Evolutionary conservation across 495 filamentous ascomycete species (phyloP).

Genomic region (Neurospora tetrasperma): DNA sequence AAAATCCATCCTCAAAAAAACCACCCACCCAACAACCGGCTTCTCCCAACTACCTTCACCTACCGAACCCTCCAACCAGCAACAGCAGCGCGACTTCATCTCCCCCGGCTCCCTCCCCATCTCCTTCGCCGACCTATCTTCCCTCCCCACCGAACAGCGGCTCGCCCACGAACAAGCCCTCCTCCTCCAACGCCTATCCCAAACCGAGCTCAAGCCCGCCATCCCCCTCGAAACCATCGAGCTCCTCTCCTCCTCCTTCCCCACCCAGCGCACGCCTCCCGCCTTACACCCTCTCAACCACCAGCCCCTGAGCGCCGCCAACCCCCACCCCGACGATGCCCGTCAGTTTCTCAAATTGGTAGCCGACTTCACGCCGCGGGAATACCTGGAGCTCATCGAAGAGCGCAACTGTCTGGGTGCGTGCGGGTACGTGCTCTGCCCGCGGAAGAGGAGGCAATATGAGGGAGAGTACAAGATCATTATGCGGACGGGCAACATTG

Average conservation of each 20-base stretch:
- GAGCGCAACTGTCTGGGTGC: conserved; percentile 71
- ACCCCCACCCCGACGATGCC: conserved; percentile 48
- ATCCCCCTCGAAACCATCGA: conserved; percentile 49
- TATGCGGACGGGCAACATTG: conserved; percentile 17
- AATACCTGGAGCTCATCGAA: conserved; percentile 77
- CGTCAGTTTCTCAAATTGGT: conserved; percentile 48
- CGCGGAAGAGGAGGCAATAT: conserved; percentile 7
- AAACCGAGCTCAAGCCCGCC: conserved; percentile 56
- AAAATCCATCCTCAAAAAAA: conserved; percentile 50
- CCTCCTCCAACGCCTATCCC: conserved; percentile 52
- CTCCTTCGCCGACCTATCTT: conserved; percentile 12
- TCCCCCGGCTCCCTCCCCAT: conserved; percentile 17
- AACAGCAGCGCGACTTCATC: conserved; percentile 13
- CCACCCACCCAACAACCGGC: conserved; percentile 2
- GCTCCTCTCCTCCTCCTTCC: conserved; percentile 54
- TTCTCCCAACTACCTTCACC: not conserved
- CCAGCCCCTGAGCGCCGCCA: conserved; percentile 42
- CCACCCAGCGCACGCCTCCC: conserved; percentile 38
- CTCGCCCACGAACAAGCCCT: conserved; percentile 53
- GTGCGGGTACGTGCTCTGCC: conserved; percentile 80
- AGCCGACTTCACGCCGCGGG: conserved; percentile 63
- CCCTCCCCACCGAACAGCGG: not conserved
- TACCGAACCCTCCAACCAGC: not conserved
- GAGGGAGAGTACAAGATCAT: conserved; percentile 11
- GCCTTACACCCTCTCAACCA: not conserved